Base-by-base conservation (phyloP, 2,329 filamentous ascomycete genomes). In the Stachybotrys chlorohalonatus region DNA sequence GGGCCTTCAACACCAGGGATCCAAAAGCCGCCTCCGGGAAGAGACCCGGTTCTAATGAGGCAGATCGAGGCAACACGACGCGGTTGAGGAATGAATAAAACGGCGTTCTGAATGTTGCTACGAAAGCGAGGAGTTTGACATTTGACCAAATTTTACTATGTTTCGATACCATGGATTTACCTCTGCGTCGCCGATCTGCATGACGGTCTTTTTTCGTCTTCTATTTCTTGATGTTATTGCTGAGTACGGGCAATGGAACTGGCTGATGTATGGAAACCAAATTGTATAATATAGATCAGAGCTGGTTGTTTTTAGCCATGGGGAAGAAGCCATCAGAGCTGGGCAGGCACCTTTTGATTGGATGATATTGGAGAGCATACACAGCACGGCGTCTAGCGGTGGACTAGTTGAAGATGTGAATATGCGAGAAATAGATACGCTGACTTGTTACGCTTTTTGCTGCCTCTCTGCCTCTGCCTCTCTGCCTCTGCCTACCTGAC, bases 1-100 rank as follows among this genome's bases (percentile, higher is more conserved):
- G 52, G 73, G 75, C 31, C 66, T 81, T 36, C 77, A 73, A 53
- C 73, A 76, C 17, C 79, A 81, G 59, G 69, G 70, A 46, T 79
- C 77, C 0, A 78, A 75, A 63, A 81, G 78, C 59, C 79, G 79
- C 11, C 69, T 82, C 39, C 73, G 79, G 45, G 79, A 83, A 57
- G 79, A 82, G 64, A 74, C 73, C n/a, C 75, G 73, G 60, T 78
- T 75, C 58, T 77, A 65, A 42, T 42, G 36, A 42, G 36, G 13
- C 36, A 5, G 36, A 13, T 9, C 8, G 36, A 42, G 36, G 36
- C 36, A 42, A 42, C 36, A 24, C 36, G 13, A 13, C 9, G 36
- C 36, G 36, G 36, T 13, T 13, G 36, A 42, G 13, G 8, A 42
- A 42, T 42, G 8, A 42, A 9, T 13, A 42, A 42, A 9, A 42